Conservation (phyloP, 176 grass and related monocot species). For the Carex pumila region DNA sequence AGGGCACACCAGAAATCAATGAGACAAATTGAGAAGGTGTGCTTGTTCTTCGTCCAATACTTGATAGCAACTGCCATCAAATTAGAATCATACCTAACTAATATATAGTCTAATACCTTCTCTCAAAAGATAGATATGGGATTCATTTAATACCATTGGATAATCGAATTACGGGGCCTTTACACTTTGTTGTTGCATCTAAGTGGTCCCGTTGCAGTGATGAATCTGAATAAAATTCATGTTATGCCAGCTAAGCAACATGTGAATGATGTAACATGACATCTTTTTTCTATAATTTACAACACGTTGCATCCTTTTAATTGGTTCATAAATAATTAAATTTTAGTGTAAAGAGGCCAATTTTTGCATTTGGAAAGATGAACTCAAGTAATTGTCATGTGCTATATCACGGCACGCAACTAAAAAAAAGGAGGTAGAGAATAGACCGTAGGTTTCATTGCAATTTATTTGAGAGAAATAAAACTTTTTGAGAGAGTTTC, state of each 20-base stretch:
- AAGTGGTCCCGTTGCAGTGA: not conserved
- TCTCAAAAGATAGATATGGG: not conserved
- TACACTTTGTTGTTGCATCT: not conserved
- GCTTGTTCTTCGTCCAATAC: not conserved
- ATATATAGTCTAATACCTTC: not conserved
- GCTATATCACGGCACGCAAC: not conserved
- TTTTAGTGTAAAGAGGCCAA: not conserved
- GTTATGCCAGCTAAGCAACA: conserved; percentile 13
- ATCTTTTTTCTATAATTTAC: not conserved
- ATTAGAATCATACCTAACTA: not conserved
- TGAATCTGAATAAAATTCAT: not conserved
- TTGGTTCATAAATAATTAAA: not conserved
- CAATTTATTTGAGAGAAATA: too few species aligned
- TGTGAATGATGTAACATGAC: conserved; percentile 4
- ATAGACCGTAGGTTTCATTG: too few species aligned
- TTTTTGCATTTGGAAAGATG: not conserved
- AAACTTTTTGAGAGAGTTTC: not conserved
- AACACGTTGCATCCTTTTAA: not conserved
- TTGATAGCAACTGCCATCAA: not conserved
- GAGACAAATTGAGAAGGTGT: not conserved
- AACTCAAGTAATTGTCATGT: not conserved
- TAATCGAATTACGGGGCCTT: not conserved
- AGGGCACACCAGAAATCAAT: not conserved
- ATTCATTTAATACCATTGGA: not conserved
- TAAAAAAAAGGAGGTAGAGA: too few species aligned